Evolutionary conservation across 768 basidiomycete genomes (phyloP).

Genomic region (Mycena chlorophos): DNA sequence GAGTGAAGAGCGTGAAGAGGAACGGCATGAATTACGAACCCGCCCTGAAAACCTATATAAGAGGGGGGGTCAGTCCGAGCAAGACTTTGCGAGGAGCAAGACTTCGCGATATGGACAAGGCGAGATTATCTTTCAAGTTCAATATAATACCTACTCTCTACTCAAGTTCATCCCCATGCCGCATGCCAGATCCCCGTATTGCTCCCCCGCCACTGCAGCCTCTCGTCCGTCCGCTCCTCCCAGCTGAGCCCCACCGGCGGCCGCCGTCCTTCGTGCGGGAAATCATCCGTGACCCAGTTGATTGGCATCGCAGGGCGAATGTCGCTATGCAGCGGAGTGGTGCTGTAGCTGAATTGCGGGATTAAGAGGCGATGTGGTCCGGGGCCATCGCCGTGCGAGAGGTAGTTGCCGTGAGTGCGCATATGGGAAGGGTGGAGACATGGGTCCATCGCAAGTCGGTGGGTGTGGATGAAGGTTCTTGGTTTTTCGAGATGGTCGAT

Average conservation of each 20-base stretch:
- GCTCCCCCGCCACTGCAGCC: conserved; percentile 69
- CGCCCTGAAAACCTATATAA: no score
- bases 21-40: no score
- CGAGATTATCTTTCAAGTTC: no score
- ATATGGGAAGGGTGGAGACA: conserved; percentile 44
- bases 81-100: no score
- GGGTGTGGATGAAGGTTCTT: conserved; percentile 50
- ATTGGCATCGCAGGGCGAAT: conserved; percentile 48
- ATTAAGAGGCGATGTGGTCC: conserved; percentile 39
- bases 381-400: conserved; percentile 49
- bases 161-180: conserved; percentile 25
- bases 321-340: conserved; percentile 52
- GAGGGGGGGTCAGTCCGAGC: no score
- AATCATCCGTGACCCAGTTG: conserved; percentile 42
- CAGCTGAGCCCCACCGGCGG: conserved; percentile 43
- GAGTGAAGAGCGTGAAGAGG: no score
- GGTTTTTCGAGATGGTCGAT: not conserved
- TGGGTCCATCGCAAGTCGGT: conserved; percentile 46
- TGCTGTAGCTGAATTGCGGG: conserved; percentile 53
- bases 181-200: conserved; percentile 64
- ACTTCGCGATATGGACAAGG: no score
- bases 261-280: conserved; percentile 20
- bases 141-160: no score
- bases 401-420: conserved; percentile 50
- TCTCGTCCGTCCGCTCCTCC: conserved; percentile 56